Base-by-base conservation (phyloP, 768 basidiomycete genomes). In the Galerina sulciceps region DNA sequence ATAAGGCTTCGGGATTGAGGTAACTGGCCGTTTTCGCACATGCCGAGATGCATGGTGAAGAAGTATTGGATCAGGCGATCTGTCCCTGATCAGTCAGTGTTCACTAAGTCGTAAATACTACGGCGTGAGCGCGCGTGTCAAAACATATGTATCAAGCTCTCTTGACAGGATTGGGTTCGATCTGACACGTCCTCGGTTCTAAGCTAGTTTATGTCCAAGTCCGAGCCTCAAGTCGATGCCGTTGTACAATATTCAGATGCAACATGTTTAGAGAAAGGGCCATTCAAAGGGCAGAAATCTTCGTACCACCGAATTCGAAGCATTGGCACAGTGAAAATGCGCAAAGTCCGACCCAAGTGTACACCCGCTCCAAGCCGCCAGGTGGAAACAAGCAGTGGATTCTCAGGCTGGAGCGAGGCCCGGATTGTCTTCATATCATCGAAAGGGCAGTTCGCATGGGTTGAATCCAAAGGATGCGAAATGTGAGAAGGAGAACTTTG, bases 61-160 rank as follows among this genome's bases (percentile, higher is more conserved):
- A 57, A 53, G 41, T 57, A 63, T 61, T 64, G 52, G 67, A 71
- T 71, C 67, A 70, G 66, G 62, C 67, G 69, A 73, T 71, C 68
- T 69, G 72, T 74, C 64, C 73, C 72, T 75, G 69, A 65, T 31
- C 26, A 31, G 64, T 67, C 65, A 63, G 60, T 47, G 53, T 54
- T 55, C 46, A 45, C 63, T 51, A 57, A 55, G 44, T 59, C 48
- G 34, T 13, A 57, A 37, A 48, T 31, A 65, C 41, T 23, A 41
- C 55, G 56, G 40, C 57, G 56, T 60, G 62, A 45, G 61, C 60
- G 48, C 60, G 48, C 50, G 49, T 57, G 60, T 67, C 66, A 61
- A 53, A 67, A 63, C 57, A 65, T 64, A 57, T n/a, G 41, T 34
- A 51, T 53, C 48, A 48, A 55, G 49, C 34, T 22, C 53, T 55